Percentiles rank a stretch among this genome's conserved stretches.
Conservation (phyloP, 2,329 filamentous ascomycete genomes). For the Orbilia ellipsospora region DNA sequence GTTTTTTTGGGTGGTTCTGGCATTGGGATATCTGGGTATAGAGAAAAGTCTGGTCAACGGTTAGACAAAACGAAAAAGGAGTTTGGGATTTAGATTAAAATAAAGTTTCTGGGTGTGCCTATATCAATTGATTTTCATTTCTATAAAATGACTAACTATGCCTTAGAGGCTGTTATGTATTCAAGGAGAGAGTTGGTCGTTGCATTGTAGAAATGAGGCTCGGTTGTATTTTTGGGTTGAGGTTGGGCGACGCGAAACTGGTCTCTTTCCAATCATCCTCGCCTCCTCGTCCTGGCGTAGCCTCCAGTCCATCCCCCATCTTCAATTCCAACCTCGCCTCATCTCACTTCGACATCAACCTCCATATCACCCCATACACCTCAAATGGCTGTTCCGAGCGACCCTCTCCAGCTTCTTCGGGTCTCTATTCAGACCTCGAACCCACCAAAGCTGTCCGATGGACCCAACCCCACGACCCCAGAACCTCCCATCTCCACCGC, state of each 20-base stretch:
- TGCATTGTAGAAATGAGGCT: too few species aligned
- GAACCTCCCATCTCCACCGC: constrained; percentile 65
- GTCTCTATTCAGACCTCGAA: constrained; percentile 79
- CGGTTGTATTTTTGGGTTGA: constrained; percentile 1
- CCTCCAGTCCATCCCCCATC: neutral
- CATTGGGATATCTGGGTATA: neutral
- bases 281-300: neutral
- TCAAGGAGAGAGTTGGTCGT: too few species aligned
- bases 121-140: neutral
- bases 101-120: neutral
- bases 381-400: constrained; percentile 61
- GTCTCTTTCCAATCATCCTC: constrained; percentile 14
- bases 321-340: constrained; percentile 2
- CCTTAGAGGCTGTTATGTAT: too few species aligned
- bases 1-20: neutral
- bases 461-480: constrained; percentile 71
- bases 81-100: too few species aligned
- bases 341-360: constrained; percentile 3
- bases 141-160: too few species aligned
- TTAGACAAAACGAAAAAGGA: too few species aligned
- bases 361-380: neutral
- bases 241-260: constrained; percentile 30
- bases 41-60: too few species aligned
- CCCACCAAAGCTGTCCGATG: constrained; percentile 78
- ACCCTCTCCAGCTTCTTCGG: constrained; percentile 81